phyloP scores from a whole-genome alignment of 2,329 filamentous ascomycete species.

The Alternaria alternata region DNA sequence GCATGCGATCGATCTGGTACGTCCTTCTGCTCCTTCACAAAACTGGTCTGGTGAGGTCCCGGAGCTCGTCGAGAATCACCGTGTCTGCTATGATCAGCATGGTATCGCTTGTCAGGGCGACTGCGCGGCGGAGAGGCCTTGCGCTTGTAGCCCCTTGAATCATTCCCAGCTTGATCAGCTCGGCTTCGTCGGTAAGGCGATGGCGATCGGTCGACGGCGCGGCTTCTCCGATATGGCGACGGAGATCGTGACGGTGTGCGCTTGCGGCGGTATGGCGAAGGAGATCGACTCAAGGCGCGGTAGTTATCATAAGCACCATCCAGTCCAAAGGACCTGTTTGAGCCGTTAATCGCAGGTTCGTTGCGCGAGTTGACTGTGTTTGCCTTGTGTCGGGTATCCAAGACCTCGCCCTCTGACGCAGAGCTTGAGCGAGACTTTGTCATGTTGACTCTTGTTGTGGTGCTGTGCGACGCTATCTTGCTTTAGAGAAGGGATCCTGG shows the following conservation, averaged over 20 bases:
- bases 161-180: slow-evolving; percentile 32
- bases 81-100: slow-evolving; percentile 49
- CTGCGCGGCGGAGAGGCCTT: slow-evolving; percentile 52
- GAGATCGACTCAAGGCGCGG: slow-evolving; percentile 41
- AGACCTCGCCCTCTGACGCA: slow-evolving; percentile 42
- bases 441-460: slow-evolving; percentile 18
- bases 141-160: slow-evolving; percentile 48
- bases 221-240: slow-evolving; percentile 39
- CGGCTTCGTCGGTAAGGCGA: slow-evolving; percentile 37
- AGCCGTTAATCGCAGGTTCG: slow-evolving; percentile 47
- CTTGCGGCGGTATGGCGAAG: slow-evolving; percentile 41
- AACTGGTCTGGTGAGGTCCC: slow-evolving; percentile 9
- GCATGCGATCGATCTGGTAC: slow-evolving; percentile 21
- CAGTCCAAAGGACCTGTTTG: slow-evolving; percentile 41
- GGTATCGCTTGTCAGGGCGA: slow-evolving; percentile 66
- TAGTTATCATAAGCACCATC: slow-evolving; percentile 39
- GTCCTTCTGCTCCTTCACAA: slow-evolving; percentile 19
- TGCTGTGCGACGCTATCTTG: slow-evolving; percentile 9
- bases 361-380: slow-evolving; percentile 40
- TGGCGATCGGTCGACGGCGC: slow-evolving; percentile 35
- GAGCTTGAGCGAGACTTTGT: slow-evolving; percentile 40
- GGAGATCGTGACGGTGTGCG: slow-evolving; percentile 36
- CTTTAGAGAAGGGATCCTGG: slow-evolving; percentile 24
- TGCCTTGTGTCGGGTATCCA: slow-evolving; percentile 45
- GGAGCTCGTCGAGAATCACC: slow-evolving; percentile 68